Conservation (phyloP, 352 stramenopile genomes). For the Pythium aristosporum region DNA sequence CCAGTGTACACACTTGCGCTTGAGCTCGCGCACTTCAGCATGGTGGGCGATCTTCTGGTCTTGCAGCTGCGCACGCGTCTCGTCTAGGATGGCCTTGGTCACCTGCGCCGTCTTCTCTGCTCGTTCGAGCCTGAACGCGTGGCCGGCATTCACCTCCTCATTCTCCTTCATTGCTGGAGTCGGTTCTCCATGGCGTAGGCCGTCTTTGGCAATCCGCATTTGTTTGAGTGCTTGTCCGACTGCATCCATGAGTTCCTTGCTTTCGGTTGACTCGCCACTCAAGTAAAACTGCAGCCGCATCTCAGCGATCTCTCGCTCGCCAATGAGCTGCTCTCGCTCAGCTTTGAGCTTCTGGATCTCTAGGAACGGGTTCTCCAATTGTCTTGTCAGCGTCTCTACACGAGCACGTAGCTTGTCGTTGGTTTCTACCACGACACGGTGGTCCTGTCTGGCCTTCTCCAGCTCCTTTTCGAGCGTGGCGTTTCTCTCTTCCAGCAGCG, state of each 20-base stretch:
- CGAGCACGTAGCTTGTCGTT: conserved; percentile 26
- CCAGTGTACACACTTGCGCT: conserved; percentile 23
- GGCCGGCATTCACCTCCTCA: neutral
- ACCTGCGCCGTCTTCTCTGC: conserved; percentile 28
- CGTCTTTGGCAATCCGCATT: conserved; percentile 21
- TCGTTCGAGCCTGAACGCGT: conserved; percentile 15
- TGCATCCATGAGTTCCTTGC: conserved; percentile 49
- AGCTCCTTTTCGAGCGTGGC: conserved; percentile 23
- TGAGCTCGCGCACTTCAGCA: conserved; percentile 17
- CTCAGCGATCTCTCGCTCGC: conserved; percentile 51
- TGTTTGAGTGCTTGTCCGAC: conserved; percentile 51
- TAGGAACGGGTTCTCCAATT: neutral
- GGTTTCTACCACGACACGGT: conserved; percentile 22
- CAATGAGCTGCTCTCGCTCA: conserved; percentile 34
- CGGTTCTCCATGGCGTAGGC: neutral
- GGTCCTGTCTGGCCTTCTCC: conserved; percentile 26
- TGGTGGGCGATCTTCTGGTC: conserved; percentile 23
- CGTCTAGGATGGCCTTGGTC: conserved; percentile 29
- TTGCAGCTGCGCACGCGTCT: conserved; percentile 27
- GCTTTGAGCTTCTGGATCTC: conserved; percentile 27
- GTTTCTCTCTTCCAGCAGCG: conserved; percentile 42
- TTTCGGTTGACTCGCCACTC: conserved; percentile 22
- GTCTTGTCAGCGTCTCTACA: conserved; percentile 23
- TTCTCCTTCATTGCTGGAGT: neutral
- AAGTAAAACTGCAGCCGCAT: conserved; percentile 63